Base-by-base conservation (phyloP, 306 rosid genomes). In the Pachyrhizus erosus region DNA sequence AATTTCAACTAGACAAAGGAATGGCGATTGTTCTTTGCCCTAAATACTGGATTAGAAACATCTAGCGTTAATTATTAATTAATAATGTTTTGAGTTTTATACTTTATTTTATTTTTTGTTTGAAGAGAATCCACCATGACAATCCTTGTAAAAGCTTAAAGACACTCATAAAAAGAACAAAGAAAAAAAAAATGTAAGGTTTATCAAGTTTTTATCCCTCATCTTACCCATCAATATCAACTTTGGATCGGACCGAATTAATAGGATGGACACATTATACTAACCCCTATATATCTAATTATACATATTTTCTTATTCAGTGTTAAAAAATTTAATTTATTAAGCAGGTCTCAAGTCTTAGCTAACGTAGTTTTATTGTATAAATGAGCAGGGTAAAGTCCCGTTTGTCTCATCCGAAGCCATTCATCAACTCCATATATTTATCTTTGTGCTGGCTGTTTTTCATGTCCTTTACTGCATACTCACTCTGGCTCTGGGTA, bases 361-460 rank as follows among this genome's bases (percentile, higher is more conserved):
- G 11, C 11, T 51, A 54, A 62, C 29, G 70, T 62, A 9, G 1
- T 15, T 64, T 17, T 0, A 15, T 29, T 14, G 69, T 29, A 62
- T 29, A 29, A 64, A 8, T 64, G 43, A 5, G 11, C 17, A 64
- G 70, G 70, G 70, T 64, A 64, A 64, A 64, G 70, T 64, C 45
- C 70, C 70, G 5, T 64, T 64, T 64, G 70, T 64, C 2, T 64
- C 70, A 33, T 64, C 70, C 1, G 70, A 17, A 5, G 70, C 12
- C 7, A 64, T 64, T 64, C 70, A 64, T 83, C 98, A 94, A 74
- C 90, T 94, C 7, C 98, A 94, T 75, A 92, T 89, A 73, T 92
- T 94, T 62, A 94, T 94, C 76, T 94, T 94, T 69, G 94, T 85
- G 40, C 72, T 94, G 78, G 97, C 97, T 42, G 64, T 89, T 70